Conservation (phyloP, 2,329 filamentous ascomycete species). For the Nakataea oryzae region DNA sequence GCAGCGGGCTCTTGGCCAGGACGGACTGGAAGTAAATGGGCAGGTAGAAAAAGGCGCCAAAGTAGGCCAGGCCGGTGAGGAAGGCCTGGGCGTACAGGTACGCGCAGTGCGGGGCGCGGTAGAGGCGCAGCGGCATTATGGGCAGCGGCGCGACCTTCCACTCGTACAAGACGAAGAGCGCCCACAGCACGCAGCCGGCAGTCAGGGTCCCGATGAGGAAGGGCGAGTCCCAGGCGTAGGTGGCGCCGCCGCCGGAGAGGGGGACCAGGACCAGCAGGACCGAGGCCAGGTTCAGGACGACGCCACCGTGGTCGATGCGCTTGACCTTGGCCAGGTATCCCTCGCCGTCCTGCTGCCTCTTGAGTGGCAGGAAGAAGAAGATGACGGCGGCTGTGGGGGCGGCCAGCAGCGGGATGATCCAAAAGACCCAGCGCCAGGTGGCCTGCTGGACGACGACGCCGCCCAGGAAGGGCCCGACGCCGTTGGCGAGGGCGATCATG, state of each 20-base stretch:
- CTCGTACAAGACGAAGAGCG: slow-evolving; percentile 8
- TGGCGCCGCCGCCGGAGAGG: slow-evolving; percentile 44
- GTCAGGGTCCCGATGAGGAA: slow-evolving; percentile 49
- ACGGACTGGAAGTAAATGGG: slow-evolving; percentile 22
- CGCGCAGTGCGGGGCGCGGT: slow-evolving; percentile 5
- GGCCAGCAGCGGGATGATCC: slow-evolving; percentile 38
- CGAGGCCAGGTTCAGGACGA: slow-evolving; percentile 40
- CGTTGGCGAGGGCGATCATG: slow-evolving; percentile 29
- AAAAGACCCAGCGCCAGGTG: slow-evolving; percentile 33
- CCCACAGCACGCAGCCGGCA: slow-evolving; percentile 5
- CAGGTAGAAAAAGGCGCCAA: slow-evolving; percentile 10
- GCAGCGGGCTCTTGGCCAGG: slow-evolving; percentile 14
- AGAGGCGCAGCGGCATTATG: slow-evolving; percentile 9
- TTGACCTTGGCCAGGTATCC: slow-evolving; percentile 35
- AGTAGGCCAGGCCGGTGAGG: slow-evolving; percentile 9
- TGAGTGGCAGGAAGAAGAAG: slow-evolving; percentile 40
- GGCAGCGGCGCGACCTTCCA: slow-evolving; percentile 8
- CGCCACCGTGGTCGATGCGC: slow-evolving; percentile 50
- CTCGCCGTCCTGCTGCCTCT: slow-evolving; percentile 19
- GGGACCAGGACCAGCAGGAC: slow-evolving; percentile 53
- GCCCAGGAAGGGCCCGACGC: slow-evolving; percentile 31
- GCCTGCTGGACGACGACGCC: slow-evolving; percentile 23
- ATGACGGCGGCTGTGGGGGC: slow-evolving; percentile 30
- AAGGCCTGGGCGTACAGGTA: slow-evolving; percentile 8
- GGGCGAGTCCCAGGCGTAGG: slow-evolving; percentile 44